These are phyloP conservation scores for Asterella californica DNA, from an alignment of 225 moss, liverwort and hornwort species.

Conservation along the genomic window DNA sequence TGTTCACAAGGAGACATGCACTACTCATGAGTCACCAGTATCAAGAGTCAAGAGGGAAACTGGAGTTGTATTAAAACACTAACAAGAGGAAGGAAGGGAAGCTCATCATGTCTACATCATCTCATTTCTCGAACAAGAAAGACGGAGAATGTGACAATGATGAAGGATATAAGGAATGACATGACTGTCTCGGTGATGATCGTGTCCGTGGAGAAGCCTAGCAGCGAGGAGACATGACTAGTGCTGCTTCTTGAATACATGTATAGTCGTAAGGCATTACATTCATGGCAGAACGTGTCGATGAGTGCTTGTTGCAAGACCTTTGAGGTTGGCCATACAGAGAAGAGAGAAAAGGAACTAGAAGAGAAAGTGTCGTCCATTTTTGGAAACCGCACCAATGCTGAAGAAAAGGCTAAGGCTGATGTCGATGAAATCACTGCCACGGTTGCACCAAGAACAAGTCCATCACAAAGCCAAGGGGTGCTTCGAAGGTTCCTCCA, in stretches of 20 bases:
- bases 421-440: conserved; percentile 56
- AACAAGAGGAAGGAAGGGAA: no score
- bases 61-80: no score
- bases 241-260: conserved; percentile 13
- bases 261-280: conserved; percentile 44
- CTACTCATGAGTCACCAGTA: no score
- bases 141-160: conserved; percentile 60
- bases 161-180: conserved; percentile 59
- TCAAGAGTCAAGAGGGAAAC: no score
- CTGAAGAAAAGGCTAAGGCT: conserved; percentile 62
- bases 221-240: conserved; percentile 18
- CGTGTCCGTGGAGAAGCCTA: conserved; percentile 25
- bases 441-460: conserved; percentile 49
- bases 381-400: conserved; percentile 43
- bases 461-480: conserved; percentile 59
- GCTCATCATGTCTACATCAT: conserved; percentile 29
- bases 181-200: conserved; percentile 45
- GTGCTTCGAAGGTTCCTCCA: conserved; percentile 45
- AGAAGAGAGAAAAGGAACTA: conserved; percentile 9
- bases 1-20: no score
- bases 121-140: conserved; percentile 59
- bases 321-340: conserved; percentile 22
- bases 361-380: not conserved
- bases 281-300: conserved; percentile 44
- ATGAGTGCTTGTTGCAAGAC: conserved; percentile 24